Evolutionary conservation across 805 yeast species (phyloP), one percentile per base, ranked within the genome.

Genomic region (Candida andamanensis): DNA sequence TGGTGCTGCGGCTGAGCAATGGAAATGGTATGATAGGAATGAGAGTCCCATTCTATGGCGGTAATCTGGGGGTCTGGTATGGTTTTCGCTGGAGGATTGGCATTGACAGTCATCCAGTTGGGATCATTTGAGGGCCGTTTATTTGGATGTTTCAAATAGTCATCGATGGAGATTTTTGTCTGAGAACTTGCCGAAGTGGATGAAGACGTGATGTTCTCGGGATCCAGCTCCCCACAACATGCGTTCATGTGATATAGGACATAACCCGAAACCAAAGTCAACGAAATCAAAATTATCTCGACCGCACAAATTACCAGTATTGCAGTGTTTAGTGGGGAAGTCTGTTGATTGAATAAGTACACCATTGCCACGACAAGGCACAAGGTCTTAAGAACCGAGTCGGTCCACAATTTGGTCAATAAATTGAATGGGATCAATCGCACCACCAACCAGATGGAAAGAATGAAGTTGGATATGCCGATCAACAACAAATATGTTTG

Each of bases 21-120:
- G 8, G 8, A 11, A 19, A 11, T 19, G 8, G 22, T 19, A 8
- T 19, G 6, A 6, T 22, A 22, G 17, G 24, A 5, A 5, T 16
- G 19, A n/a, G 12, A 17, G 10, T 27, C 14, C 6, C 13, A 16
- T 5, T 10, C 17, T n/a, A n/a, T 17, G 14, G 11, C 20, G 11
- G 10, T 11, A 4, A 15, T 12, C n/a, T 6, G 11, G 24, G 30
- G 34, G n/a, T 33, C 28, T 5, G 41, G 38, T 13, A 34, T 35
- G 22, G 35, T 37, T 15, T 31, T 37, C 7, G 13, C 26, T 6
- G n/a, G 12, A 5, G 34, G 24, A 11, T 26, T 25, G 13, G 35
- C 22, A 17, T 30, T 37, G 4, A 37, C 32, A 24, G 32, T 32
- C 45, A 41, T 41, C 45, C 45, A 41, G 18, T 41, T 40, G 6